These are phyloP conservation scores for Lecanoromycetidae sp. DNA, from an alignment of 2,329 filamentous ascomycete species.

Conservation along the genomic window DNA sequence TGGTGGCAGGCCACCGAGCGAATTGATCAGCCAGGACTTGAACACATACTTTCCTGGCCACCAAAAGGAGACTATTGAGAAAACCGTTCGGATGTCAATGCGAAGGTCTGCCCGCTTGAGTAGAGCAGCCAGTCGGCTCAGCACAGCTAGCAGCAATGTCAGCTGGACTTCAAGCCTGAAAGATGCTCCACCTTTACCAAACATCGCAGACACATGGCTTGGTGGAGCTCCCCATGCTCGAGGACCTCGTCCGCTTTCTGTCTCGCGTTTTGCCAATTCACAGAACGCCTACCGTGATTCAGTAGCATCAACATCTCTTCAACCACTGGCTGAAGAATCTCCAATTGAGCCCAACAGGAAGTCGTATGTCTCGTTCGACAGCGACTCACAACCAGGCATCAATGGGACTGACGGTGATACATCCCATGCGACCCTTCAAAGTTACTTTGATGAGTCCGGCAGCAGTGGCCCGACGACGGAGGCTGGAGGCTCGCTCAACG, in stretches of 20 bases:
- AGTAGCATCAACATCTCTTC: constrained; percentile 74
- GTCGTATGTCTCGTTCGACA: constrained; percentile 71
- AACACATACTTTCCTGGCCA: constrained; percentile 97
- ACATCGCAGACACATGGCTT: constrained; percentile 89
- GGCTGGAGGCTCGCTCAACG: constrained; percentile 59
- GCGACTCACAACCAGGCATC: constrained; percentile 52
- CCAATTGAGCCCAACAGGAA: constrained; percentile 78
- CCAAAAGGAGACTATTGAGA: constrained; percentile 84
- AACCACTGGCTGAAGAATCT: constrained; percentile 84
- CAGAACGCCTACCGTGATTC: constrained; percentile 69
- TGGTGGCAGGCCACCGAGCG: constrained; percentile 82
- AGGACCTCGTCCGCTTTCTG: constrained; percentile 46
- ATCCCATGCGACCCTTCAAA: constrained; percentile 51
- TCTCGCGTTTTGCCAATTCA: constrained; percentile 45
- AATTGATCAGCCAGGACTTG: constrained; percentile 91
- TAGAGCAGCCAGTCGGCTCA: constrained; percentile 82
- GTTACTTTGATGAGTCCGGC: constrained; percentile 73
- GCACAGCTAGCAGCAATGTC: constrained; percentile 85
- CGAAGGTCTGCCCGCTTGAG: constrained; percentile 82
- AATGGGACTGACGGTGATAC: constrained; percentile 68
- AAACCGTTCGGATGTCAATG: constrained; percentile 85
- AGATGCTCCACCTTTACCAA: constrained; percentile 88
- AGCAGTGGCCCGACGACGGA: constrained; percentile 54
- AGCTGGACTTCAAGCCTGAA: constrained; percentile 86
- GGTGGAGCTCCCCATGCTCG: constrained; percentile 45